Evolutionary conservation across 108 stramenopile genomes (phyloP).

Genomic region (Fragilaria crotonensis): DNA sequence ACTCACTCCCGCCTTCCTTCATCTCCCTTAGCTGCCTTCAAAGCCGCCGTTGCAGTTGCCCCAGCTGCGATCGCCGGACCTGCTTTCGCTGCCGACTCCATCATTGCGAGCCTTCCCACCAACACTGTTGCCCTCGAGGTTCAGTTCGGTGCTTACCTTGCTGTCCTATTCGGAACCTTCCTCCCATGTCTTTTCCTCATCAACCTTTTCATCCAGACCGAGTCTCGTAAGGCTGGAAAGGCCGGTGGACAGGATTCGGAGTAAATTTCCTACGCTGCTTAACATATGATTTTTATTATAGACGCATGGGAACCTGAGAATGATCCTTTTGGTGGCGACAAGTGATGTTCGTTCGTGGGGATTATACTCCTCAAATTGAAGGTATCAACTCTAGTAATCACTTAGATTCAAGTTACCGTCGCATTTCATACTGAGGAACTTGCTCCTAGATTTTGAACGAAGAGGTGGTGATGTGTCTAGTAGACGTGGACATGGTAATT

Average conservation of each 20-base stretch:
- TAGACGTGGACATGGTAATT: no score
- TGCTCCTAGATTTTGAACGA: no score
- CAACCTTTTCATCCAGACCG: constrained; percentile 90
- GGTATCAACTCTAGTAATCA: no score
- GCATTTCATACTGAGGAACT: no score
- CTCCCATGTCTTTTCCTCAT: constrained; percentile 89
- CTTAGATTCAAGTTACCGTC: no score
- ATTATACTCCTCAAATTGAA: no score
- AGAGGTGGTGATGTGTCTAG: no score
- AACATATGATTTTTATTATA: no score
- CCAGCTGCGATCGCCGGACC: constrained; percentile 64
- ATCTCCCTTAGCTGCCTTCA: constrained; percentile 41
- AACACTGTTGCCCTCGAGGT: constrained; percentile 81
- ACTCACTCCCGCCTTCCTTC: background rate
- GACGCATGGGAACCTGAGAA: no score
- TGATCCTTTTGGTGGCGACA: no score
- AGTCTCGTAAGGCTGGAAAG: constrained; percentile 78
- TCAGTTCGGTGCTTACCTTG: constrained; percentile 91
- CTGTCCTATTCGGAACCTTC: constrained; percentile 90
- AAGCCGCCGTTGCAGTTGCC: constrained; percentile 57
- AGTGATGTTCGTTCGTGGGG: no score
- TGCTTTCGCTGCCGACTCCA: constrained; percentile 80
- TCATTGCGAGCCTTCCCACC: constrained; percentile 71
- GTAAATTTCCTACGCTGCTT: constrained; percentile 40
- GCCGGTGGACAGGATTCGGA: constrained; percentile 65